Conservation (phyloP, 164 flowering plant species). For the Taxillus chinensis region DNA sequence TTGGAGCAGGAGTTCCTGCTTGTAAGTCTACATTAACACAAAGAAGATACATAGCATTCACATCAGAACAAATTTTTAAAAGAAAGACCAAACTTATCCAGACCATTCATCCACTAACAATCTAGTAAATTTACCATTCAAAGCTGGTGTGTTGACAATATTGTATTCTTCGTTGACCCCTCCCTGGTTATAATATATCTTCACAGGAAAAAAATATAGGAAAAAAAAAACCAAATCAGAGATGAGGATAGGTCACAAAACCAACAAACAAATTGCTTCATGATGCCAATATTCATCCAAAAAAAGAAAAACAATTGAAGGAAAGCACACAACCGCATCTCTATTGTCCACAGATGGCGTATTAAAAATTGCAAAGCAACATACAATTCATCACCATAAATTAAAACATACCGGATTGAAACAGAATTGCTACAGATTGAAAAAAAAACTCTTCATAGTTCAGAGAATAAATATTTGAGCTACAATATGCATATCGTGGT, state of each 20-base stretch:
- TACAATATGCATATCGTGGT: too few species aligned
- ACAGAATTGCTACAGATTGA: background rate
- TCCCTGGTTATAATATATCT: constrained; percentile 82
- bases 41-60: constrained; percentile 4
- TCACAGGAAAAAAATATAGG: constrained; percentile 7
- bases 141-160: constrained; percentile 67
- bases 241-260: background rate
- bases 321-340: background rate
- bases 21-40: constrained; percentile 35
- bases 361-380: background rate
- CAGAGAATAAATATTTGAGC: too few species aligned
- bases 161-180: constrained; percentile 85
- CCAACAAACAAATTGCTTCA: background rate
- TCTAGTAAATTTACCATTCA: constrained; percentile 38
- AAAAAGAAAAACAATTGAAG: background rate
- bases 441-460: too few species aligned
- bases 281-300: too few species aligned
- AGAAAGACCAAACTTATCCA: background rate
- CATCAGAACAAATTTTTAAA: background rate
- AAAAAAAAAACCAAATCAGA: constrained; percentile 3
- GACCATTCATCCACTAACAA: background rate
- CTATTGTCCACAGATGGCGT: background rate
- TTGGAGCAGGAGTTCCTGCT: constrained; percentile 49
- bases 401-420: background rate
- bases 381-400: background rate